Evolutionary conservation across 345 rosid species (phyloP).

Genomic region (Capsella bursapastoris): DNA sequence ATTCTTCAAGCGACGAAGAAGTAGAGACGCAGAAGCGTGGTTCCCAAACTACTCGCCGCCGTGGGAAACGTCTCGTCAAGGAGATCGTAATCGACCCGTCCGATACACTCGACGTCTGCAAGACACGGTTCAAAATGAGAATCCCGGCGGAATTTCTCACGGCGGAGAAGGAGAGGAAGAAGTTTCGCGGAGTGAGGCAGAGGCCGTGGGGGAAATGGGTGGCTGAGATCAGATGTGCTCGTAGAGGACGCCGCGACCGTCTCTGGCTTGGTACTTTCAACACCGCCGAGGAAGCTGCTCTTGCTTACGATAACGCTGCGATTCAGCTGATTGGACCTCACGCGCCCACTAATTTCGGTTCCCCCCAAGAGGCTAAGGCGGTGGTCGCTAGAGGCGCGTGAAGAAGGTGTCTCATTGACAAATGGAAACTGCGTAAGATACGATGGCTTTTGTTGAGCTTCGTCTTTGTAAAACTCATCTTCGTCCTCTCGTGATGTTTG

Average conservation of each 20-base stretch:
- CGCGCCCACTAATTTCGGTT: slow-evolving; percentile 61
- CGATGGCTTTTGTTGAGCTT: not conserved
- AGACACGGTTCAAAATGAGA: slow-evolving; percentile 35
- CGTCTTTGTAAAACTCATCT: slow-evolving; percentile 3
- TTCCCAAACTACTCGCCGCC: slow-evolving; percentile 28
- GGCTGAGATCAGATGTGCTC: slow-evolving; percentile 62
- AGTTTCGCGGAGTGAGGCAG: slow-evolving; percentile 63
- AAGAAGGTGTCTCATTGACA: not conserved
- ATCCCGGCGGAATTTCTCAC: slow-evolving; percentile 38
- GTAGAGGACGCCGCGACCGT: slow-evolving; percentile 46
- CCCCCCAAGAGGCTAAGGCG: too few species aligned
- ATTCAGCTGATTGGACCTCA: slow-evolving; percentile 52
- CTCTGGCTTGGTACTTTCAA: slow-evolving; percentile 62
- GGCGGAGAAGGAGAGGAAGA: slow-evolving; percentile 24
- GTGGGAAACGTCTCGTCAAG: slow-evolving; percentile 50
- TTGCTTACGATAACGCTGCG: slow-evolving; percentile 60
- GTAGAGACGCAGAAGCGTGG: slow-evolving; percentile 1
- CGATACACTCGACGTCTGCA: slow-evolving; percentile 9
- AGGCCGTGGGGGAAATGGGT: slow-evolving; percentile 73
- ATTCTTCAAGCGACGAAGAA: slow-evolving; percentile 53
- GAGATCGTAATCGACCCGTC: slow-evolving; percentile 43
- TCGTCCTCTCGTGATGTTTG: not conserved
- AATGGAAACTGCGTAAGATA: too few species aligned
- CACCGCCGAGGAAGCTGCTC: slow-evolving; percentile 68
- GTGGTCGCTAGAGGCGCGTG: slow-evolving; percentile 38